Base-by-base conservation (phyloP, 192 early-diverging fungal species). In the Backusella luteola region DNA sequence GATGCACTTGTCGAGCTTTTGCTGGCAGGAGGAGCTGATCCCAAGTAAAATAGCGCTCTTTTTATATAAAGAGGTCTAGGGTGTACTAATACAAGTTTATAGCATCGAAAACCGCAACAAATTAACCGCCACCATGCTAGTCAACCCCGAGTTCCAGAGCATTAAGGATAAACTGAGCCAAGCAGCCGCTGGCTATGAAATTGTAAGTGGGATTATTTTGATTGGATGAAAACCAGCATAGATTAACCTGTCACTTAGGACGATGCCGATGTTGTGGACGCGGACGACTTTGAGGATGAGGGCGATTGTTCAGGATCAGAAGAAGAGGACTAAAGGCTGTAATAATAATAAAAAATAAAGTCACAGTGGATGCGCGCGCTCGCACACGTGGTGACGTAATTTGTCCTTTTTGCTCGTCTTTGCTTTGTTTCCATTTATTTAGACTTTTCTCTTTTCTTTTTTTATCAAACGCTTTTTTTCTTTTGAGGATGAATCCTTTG, bases 1-100 rank as follows among this genome's bases (percentile, higher is more conserved):
- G 77, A 90, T n/a, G 85, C 87, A 15, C 91, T 93, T 71, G 90
- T 88, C 23, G 84, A 87, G 66, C 76, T 89, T 66, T 81, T 93
- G 38, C 35, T 90, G 23, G 75, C 73, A 4, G 85, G 81, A 46
- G 90, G 87, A 17, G 87, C 90, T 26, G 84, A 89, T 41, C 79
- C 86, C 15, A 85, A 70, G 76, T 81, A 81, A 79, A 80, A 11
- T 23, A 29, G 34, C 1, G 12, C 0, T 38, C 14, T 32, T 46
- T 46, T 46, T 52, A 2, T 49, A 52, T 29, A 34, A 26, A 2
- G 11, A 39, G 38, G 38, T 12, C 0, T 39, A 39, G 7, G 3
- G 11, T 11, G 38, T 39, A 12, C 17, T 35, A 44, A 34, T 7
- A 36, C 12, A 4, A 39, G 3, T 36, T 71, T 63, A 6, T 63